Base-by-base conservation (phyloP, 306 rosid genomes). In the Canavalia gladiata region DNA sequence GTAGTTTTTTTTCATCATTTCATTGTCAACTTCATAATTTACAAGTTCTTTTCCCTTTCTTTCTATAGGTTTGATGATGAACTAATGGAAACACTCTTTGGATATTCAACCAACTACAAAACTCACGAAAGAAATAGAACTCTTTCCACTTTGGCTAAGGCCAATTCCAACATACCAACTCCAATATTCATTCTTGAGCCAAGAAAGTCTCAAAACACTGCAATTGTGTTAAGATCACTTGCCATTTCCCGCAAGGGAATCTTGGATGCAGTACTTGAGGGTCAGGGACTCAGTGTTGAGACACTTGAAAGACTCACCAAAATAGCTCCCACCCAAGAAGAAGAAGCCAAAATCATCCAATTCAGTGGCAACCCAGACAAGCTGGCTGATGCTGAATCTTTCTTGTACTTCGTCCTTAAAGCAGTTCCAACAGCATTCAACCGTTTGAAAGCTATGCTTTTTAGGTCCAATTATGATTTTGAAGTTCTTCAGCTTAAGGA, bases 381-480 rank as follows among this genome's bases (percentile, higher is more conserved):
- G 66, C 95, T 95, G 3, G 94, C 92, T 7, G 91, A 90, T 46
- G 97, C 95, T 6, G 97, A 95, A 76, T 90, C 97, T 33, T 91
- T 89, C 89, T 89, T 95, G 70, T 87, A 84, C 87, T 77, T 75
- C 87, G 86, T 91, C 68, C 90, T 95, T 13, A 92, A 83, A 77
- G 84, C 88, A 63, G 87, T 91, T 73, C 97, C 99, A 59, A 84
- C 94, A 0, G 94, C 97, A 39, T 95, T 89, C 74, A 72, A 70
- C 57, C 86, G 90, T 31, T 79, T 91, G 74, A 86, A 89, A 60
- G 92, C 94, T 8, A 92, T 93, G 99, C 88, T 87, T 77, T 93
- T 95, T 85, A 80, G 88, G 84, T 87, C 86, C 13, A 93, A 49
- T 62, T 93, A 88, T 54, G 89, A 90, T 2, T 85, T 86, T 4